Evolutionary conservation across 352 stramenopile genomes (phyloP), one percentile per base, ranked within the genome.

Genomic region (Pythium apleroticum): DNA sequence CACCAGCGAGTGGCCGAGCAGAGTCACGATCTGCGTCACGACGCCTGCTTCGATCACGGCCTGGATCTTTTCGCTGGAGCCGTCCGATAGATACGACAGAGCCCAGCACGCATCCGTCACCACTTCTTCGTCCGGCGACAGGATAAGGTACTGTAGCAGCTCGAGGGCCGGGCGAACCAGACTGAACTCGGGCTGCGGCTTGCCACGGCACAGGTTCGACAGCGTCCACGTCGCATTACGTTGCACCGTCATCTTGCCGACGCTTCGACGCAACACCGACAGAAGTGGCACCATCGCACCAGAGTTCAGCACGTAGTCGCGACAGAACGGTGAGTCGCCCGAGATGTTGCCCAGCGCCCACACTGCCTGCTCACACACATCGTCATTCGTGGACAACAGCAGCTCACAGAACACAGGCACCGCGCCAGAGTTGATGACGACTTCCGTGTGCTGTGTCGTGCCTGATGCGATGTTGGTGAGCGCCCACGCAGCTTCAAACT

Each of bases 331-430:
- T 17, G 93, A 99, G 77, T 99, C 98, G 33, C 98, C 98, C 20
- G 97, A 96, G 73, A 99, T 99, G 76, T 99, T 99, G 54, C 98
- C 98, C 11, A 99, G 78, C 17, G 97, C 97, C 98, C 98, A 99
- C 11, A 99, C 96, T 1, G 89, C 89, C 57, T 98, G 91, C 70
- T 99, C 97, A 19, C 96, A 90, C 7, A 99, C 97, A 69, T 99
- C 97, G 68, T 99, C 97, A 72, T 99, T 99, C 9, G 95, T 88
- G 45, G 91, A 99, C 22, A 96, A 74, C 0, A 99, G 74, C 37
- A 99, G 74, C 49, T 94, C 81, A 24, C 98, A 97, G 70, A 99
- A 98, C 61, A 99, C 93, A 22, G 97, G 96, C 24, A 99, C 96
- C 0, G 98, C 97, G 46, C 97, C 97, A 35, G 94, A 90, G 60